Evolutionary conservation across 169 alveolate genomes (phyloP).

Genomic region (Plasmodium inui): DNA sequence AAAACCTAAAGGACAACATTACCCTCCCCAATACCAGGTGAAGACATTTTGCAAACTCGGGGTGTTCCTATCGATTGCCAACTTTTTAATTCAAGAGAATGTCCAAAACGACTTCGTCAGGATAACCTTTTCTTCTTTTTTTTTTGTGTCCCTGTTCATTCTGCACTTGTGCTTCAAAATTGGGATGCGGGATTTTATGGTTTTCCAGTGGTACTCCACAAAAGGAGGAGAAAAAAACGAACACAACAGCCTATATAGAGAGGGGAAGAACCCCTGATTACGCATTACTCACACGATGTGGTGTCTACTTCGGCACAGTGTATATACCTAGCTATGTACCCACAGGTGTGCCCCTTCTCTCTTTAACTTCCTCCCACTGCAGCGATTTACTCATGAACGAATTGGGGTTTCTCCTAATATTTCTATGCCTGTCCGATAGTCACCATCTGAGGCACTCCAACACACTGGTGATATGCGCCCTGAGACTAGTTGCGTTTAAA

Average conservation of each 20-base stretch:
- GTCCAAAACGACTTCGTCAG: slow-evolving; percentile 40
- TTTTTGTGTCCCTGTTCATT: slow-evolving; percentile 34
- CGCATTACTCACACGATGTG: neutral
- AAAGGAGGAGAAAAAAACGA: neutral
- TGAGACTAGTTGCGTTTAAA: slow-evolving; percentile 52
- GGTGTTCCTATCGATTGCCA: slow-evolving; percentile 41
- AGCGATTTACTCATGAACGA: slow-evolving; percentile 72
- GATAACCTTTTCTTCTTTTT: slow-evolving; percentile 32
- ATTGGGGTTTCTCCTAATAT: slow-evolving; percentile 59
- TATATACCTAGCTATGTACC: neutral
- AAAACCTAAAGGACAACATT: neutral
- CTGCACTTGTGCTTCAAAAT: slow-evolving; percentile 57
- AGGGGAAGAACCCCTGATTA: neutral
- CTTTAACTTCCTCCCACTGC: neutral
- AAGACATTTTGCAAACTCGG: slow-evolving; percentile 70
- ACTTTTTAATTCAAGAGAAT: slow-evolving; percentile 57
- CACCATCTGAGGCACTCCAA: slow-evolving; percentile 55
- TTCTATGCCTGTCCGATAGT: slow-evolving; percentile 53
- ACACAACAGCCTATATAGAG: neutral
- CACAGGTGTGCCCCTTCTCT: neutral
- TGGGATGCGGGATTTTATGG: slow-evolving; percentile 71
- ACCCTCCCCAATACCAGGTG: slow-evolving; percentile 20
- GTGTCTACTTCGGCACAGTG: neutral
- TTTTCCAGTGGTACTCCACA: slow-evolving; percentile 57
- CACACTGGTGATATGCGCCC: slow-evolving; percentile 47